phyloP scores from a whole-genome alignment of 2,329 filamentous ascomycete genomes.

The Didymella pomorum region DNA sequence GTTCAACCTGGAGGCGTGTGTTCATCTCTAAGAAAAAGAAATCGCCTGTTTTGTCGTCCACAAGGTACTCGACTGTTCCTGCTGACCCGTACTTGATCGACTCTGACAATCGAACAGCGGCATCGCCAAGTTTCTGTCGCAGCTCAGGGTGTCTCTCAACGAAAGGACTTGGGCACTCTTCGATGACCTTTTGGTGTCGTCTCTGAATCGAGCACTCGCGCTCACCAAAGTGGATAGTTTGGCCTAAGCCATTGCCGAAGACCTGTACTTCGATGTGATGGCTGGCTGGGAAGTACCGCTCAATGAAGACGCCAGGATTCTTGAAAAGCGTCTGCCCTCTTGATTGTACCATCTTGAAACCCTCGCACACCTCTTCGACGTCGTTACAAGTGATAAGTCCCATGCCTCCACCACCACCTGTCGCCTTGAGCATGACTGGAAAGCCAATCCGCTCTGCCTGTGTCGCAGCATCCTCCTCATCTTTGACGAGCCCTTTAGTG shows the following conservation, averaged over 20 bases:
- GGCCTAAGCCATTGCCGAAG: conserved; percentile 81
- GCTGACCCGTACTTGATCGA: conserved; percentile 77
- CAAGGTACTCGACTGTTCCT: conserved; percentile 89
- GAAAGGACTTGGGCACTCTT: conserved; percentile 84
- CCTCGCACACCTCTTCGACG: conserved; percentile 72
- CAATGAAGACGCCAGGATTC: conserved; percentile 83
- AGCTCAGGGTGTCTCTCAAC: conserved; percentile 60
- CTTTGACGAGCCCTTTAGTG: conserved; percentile 58
- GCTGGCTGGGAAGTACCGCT: conserved; percentile 80
- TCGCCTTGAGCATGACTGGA: conserved; percentile 66
- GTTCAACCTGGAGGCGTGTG: conserved; percentile 66
- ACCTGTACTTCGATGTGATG: conserved; percentile 91
- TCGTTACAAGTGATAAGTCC: conserved; percentile 79
- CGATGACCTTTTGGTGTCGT: conserved; percentile 88
- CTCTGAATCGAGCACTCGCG: conserved; percentile 88
- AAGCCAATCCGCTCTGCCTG: conserved; percentile 58
- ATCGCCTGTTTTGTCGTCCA: conserved; percentile 80
- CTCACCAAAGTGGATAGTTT: conserved; percentile 84
- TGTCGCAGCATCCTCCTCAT: conserved; percentile 57
- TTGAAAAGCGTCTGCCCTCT: conserved; percentile 83
- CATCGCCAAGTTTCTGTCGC: conserved; percentile 68
- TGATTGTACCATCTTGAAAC: conserved; percentile 75
- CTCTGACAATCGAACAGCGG: conserved; percentile 72
- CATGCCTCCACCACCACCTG: conserved; percentile 73
- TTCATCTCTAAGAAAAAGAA: conserved; percentile 76